Evolutionary conservation across 2,329 filamentous ascomycete species (phyloP), one percentile per base, ranked within the genome.

Genomic region (Aspergillus fumigatus): DNA sequence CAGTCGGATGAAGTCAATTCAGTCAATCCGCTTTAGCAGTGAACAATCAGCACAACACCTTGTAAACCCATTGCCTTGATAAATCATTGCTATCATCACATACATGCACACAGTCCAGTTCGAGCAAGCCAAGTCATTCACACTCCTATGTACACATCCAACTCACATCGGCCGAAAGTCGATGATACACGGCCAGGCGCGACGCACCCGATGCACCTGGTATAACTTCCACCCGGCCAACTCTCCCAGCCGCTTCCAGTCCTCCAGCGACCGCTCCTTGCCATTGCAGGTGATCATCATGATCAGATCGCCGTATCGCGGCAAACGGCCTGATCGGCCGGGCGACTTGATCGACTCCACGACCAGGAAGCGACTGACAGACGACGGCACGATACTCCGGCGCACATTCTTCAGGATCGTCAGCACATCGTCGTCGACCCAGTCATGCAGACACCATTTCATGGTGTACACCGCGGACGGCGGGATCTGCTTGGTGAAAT

Each of bases 401-500:
- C 50, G 50, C 3, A 52, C 21, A 8, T 52, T 52, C 23, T 19
- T 17, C 41, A 52, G 23, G 4, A 52, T 52, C 4, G 25, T 23
- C 5, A 17, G 14, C 26, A 43, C 50, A 14, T 52, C 23, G 25
- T 52, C 50, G 17, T 52, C 50, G 8, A 19, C 29, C 50, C 50
- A 52, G 27, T 52, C 50, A 25, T 52, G 50, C 25, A 52, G 17
- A 47, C 50, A 52, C 50, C 38, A 52, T 6, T 21, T 17, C 50
- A 52, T 52, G 9, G 21, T 21, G 23, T 52, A 52, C 5, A 21
- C 38, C 19, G 25, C 10, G 8, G 35, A 38, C 0, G 35, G 17
- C 2, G 21, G 6, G 9, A 52, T 21, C 4, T 27, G 14, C 23
- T 52, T 17, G 4, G 29, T 17, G 27, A 52, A 52, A 25, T 45